Percentiles rank a stretch among this genome's conserved stretches.
Conservation (phyloP, 225 moss, liverwort and hornwort species). For the Polytrichum formosum region DNA sequence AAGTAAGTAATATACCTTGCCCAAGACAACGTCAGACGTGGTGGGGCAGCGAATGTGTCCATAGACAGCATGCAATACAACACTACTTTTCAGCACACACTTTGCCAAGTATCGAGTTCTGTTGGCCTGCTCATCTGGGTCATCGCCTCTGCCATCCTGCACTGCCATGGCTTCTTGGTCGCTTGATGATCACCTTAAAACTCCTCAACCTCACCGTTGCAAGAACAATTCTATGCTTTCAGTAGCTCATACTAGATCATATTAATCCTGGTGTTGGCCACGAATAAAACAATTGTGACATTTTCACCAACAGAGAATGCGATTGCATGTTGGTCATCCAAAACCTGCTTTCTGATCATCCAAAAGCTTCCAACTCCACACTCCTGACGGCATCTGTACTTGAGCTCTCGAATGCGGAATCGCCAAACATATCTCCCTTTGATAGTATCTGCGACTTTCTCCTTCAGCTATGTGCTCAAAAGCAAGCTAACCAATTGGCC, state of each 20-base stretch:
- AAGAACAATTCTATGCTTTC: background rate
- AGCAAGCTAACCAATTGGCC: too few relatives aligned
- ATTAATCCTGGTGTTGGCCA: background rate
- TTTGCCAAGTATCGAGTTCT: slow-evolving; percentile 84
- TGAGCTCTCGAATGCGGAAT: slow-evolving; percentile 19
- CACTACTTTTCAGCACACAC: slow-evolving; percentile 82
- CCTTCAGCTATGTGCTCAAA: background rate
- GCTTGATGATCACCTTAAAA: background rate
- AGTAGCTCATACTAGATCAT: background rate
- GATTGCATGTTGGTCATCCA: too few relatives aligned
- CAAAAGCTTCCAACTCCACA: slow-evolving; percentile 48
- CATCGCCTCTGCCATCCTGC: slow-evolving; percentile 60
- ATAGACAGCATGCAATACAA: slow-evolving; percentile 83
- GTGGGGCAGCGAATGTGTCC: slow-evolving; percentile 85
- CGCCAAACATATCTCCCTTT: slow-evolving; percentile 19
- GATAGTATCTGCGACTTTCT: background rate
- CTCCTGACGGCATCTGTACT: slow-evolving; percentile 16
- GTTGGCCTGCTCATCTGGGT: slow-evolving; percentile 43
- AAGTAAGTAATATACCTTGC: slow-evolving; percentile 55
- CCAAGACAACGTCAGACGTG: slow-evolving; percentile 88
- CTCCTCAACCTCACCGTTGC: background rate
- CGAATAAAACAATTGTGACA: background rate
- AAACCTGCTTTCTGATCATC: slow-evolving; percentile 12
- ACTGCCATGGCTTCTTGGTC: slow-evolving; percentile 49
- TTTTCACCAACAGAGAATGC: too few relatives aligned